Evolutionary conservation across 192 early-diverging fungal genomes (phyloP), one percentile per base, ranked within the genome.

Genomic region (Rhizophagus clarus): DNA sequence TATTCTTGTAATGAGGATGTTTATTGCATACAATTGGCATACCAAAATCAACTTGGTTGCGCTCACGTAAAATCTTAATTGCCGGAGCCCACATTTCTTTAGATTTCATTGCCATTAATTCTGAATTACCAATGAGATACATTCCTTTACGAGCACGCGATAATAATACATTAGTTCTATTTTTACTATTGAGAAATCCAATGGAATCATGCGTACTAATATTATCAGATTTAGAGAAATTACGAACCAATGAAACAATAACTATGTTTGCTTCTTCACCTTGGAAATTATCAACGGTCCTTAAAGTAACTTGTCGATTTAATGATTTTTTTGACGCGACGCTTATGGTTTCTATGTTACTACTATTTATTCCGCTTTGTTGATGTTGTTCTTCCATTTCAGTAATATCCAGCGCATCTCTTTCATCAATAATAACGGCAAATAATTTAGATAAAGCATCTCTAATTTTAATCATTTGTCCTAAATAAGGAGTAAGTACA

Each of bases 121-220:
- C 45, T 0, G 86, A 79, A 32, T 89, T 86, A 3, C 90, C 90
- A 31, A 91, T 51, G 11, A 91, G 73, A 47, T 82, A 91, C 87
- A 91, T 87, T 6, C 90, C 90, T 76, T 91, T 88, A 56, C 87
- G 72, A 1, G 90, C 90, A 31, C 90, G 81, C 12, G 89, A 90
- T 1, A 90, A 49, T 9, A 90, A 67, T 4, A 91, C 90, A 45
- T 90, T 91, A 2, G 86, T 84, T 17, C 90, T 86, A 74, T 91
- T 91, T 26, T 68, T 61, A 24, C 84, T 83, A 68, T 88, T 88
- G 56, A 90, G 76, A 76, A 91, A 91, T 4, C 90, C 90, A 67
- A 88, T 90, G 3, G 80, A 61, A 11, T 71, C 66, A 17, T 79
- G 61, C 4, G 76, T 76, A 15, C 77, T 42, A 4, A 61, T 34